These are phyloP conservation scores for Cladochytrium tenue DNA, from an alignment of 371 early-diverging fungal genomes.

Conservation along the genomic window DNA sequence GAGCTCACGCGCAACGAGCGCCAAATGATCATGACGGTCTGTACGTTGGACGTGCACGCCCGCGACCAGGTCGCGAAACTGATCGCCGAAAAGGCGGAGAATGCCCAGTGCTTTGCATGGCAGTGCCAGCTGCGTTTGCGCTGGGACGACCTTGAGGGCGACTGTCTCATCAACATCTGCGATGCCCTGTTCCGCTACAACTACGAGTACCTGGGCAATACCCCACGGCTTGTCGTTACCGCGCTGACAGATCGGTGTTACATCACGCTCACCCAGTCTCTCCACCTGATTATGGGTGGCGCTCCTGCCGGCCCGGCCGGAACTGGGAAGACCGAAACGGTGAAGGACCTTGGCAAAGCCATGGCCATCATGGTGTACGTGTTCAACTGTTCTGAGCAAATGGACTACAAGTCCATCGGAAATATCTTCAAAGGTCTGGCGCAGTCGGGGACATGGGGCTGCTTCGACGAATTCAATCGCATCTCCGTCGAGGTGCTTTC, in stretches of 20 bases:
- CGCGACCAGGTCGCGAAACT: conserved; percentile 69
- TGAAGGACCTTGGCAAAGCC: conserved; percentile 67
- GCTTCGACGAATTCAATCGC: conserved; percentile 75
- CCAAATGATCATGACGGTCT: conserved; percentile 69
- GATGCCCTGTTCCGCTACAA: conserved; percentile 64
- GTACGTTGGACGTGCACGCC: conserved; percentile 68
- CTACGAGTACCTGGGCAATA: conserved; percentile 68
- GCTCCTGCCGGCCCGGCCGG: conserved; percentile 69
- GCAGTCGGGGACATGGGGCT: conserved; percentile 66
- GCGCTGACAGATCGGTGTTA: conserved; percentile 68
- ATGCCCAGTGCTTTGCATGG: conserved; percentile 66
- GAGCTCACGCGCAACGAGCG: conserved; percentile 50
- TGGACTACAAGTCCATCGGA: conserved; percentile 66
- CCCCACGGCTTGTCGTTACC: conserved; percentile 65
- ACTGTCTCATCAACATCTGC: conserved; percentile 67
- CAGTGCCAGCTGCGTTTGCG: conserved; percentile 61
- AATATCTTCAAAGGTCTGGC: conserved; percentile 68
- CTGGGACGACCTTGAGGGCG: conserved; percentile 60
- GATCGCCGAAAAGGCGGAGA: conserved; percentile 65
- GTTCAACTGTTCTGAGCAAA: conserved; percentile 70
- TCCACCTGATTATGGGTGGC: conserved; percentile 67
- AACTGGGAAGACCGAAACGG: conserved; percentile 58
- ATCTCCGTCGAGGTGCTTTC: conserved; percentile 66
- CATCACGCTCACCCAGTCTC: conserved; percentile 63
- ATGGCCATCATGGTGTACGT: conserved; percentile 67